Base-by-base conservation (phyloP, 192 early-diverging fungal species). In the Gigaspora rosea region DNA sequence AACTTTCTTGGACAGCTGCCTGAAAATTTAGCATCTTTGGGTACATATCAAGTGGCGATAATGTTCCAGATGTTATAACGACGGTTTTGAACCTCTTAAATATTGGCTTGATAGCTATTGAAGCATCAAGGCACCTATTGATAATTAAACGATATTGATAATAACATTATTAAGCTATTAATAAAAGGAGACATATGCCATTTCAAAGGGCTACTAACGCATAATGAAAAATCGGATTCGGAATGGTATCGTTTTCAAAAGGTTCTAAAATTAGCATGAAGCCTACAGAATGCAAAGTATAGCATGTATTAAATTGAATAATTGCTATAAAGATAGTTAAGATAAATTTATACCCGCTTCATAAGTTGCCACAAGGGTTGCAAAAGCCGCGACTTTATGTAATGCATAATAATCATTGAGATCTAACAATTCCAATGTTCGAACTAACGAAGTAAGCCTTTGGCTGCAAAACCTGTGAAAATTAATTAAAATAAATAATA, bases 41-140 rank as follows among this genome's bases (percentile, higher is more conserved):
- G 75, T 99, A 99, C 86, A 99, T 94, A 57, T 97, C 95, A 86
- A 99, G 86, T 2, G 98, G 98, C 15, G 98, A 99, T 62, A 99
- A 85, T n/a, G 98, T 99, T 69, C 98, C 98, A 3, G 97, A 98
- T 0, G 98, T 99, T 80, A 99, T 98, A 66, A 98, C 92, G 11
- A 99, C 98, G 3, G 94, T 92, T 70, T 91, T 91, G 84, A 98
- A 99, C 18, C 96, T 88, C 35, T 97, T 91, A 88, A 99, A 98
- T 12, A 99, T 93, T 15, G 98, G 98, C 78, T 90, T 91, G 76
- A 99, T 98, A 4, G 97, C 97, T 66, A 98, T 87, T 2, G 96
- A 94, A 0, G 98, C 96, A 82, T 99, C 98, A 49, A 99, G 82
- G 79, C 98, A 99, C 15, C 92, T 93, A 72, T 41, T 50, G 22